phyloP scores from a whole-genome alignment of 1,139 yeast genomes.

The Suhomyces kunorum region DNA sequence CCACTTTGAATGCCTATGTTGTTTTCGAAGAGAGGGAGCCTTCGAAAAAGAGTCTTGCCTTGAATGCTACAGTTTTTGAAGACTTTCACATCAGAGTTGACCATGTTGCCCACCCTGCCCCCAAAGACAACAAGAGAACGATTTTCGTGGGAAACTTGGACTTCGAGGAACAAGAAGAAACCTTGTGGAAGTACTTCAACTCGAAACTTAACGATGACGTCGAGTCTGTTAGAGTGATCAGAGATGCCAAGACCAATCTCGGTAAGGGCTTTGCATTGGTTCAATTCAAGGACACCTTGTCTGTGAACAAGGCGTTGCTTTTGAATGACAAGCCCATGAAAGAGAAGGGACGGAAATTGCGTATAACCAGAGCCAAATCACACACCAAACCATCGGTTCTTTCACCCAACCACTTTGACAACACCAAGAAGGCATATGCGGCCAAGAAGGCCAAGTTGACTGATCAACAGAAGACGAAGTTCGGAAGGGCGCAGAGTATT shows the following conservation, averaged over 20 bases:
- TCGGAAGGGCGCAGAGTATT: constrained; percentile 76
- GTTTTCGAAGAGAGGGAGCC: constrained; percentile 61
- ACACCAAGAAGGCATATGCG: constrained; percentile 31
- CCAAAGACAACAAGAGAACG: constrained; percentile 80
- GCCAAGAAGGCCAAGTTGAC: constrained; percentile 36
- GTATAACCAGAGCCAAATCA: constrained; percentile 76
- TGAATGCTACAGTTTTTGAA: constrained; percentile 70
- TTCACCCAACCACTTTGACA: constrained; percentile 49
- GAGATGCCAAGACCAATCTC: constrained; percentile 90
- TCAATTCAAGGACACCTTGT: constrained; percentile 79
- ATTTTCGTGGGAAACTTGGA: constrained; percentile 93
- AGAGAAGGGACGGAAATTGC: constrained; percentile 56
- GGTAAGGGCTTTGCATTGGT: constrained; percentile 98
- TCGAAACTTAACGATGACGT: constrained; percentile 62
- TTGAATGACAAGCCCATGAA: constrained; percentile 70
- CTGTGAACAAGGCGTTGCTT: constrained; percentile 80
- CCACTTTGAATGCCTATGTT: constrained; percentile 83
- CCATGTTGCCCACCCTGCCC: constrained; percentile 86
- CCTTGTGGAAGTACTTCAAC: constrained; percentile 80
- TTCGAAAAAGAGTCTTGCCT: constrained; percentile 52
- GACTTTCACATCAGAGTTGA: constrained; percentile 86
- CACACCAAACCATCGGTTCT: constrained; percentile 49
- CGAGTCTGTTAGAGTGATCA: constrained; percentile 84
- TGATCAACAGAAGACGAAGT: constrained; percentile 69
- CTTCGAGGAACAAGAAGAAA: constrained; percentile 89